A percentile compares a stretch with the other conserved stretches of the same genome.
Evolutionary conservation across 192 early-diverging fungal species (phyloP).

Genomic region (Coemansia sp.): DNA sequence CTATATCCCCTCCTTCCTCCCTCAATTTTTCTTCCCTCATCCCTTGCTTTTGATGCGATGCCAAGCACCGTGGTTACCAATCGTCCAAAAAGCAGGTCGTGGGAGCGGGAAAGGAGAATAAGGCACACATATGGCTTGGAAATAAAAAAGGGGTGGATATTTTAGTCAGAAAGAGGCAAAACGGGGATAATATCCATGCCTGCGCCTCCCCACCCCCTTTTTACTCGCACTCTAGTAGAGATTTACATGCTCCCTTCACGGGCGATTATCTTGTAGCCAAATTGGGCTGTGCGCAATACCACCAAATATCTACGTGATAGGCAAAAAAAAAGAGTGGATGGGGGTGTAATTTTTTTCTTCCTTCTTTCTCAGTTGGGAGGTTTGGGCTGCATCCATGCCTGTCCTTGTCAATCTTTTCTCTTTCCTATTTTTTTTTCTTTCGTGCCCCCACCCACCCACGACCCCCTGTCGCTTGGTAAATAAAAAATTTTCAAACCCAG

Average conservation of each 20-base stretch:
- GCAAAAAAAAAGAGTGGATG: not conserved
- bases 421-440: not conserved
- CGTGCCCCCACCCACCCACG: not conserved
- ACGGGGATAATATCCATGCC: conserved; percentile 4
- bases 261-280: conserved; percentile 13
- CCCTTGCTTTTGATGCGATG: not conserved
- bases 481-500: conserved; percentile 15
- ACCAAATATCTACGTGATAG: not conserved
- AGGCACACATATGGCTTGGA: not conserved
- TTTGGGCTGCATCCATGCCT: conserved; percentile 5
- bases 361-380: not conserved
- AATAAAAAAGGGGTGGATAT: not conserved
- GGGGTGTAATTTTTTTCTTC: not conserved
- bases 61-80: not conserved
- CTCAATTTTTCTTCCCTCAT: not conserved
- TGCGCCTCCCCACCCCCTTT: conserved; percentile 4
- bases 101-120: not conserved
- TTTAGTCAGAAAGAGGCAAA: not conserved
- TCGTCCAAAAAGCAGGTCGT: conserved; percentile 1
- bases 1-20: not conserved
- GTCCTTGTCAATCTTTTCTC: conserved; percentile 2
- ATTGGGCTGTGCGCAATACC: conserved; percentile 10
- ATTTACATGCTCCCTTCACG: not conserved
- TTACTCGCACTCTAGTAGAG: not conserved
- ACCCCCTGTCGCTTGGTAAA: conserved; percentile 11